phyloP scores from a whole-genome alignment of 257 asterid genomes.

The Solanum verrucosum region DNA sequence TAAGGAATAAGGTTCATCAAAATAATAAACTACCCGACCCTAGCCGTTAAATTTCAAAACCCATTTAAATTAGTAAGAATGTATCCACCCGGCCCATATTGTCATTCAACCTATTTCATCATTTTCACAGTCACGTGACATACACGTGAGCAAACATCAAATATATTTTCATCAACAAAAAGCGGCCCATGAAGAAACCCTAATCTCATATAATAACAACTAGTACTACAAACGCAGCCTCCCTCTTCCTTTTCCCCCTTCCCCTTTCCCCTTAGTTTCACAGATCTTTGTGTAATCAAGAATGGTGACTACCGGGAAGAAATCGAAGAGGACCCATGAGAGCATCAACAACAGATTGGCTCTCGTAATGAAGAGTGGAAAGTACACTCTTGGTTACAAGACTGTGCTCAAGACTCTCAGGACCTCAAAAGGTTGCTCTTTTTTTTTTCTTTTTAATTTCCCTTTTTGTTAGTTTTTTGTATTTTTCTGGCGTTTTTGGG shows the following conservation, averaged over 20 bases:
- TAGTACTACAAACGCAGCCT: background rate
- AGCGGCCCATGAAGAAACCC: background rate
- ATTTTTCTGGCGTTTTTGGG: background rate
- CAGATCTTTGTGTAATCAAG: background rate
- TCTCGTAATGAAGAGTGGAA: slow-evolving; percentile 86
- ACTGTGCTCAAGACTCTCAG: slow-evolving; percentile 75
- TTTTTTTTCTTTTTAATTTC: background rate
- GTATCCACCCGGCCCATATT: background rate
- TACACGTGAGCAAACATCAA: background rate
- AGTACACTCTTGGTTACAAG: slow-evolving; percentile 77
- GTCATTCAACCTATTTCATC: background rate
- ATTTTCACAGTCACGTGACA: background rate
- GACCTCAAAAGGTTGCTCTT: slow-evolving; percentile 48
- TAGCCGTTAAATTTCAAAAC: too few species aligned
- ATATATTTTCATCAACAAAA: background rate
- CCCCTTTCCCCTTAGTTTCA: slow-evolving; percentile 9
- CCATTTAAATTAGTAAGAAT: accelerated
- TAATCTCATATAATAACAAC: background rate
- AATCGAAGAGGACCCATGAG: slow-evolving; percentile 73
- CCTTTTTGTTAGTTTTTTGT: background rate
- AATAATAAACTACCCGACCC: too few species aligned
- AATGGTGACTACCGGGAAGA: background rate
- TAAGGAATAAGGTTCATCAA: too few species aligned
- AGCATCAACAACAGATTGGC: slow-evolving; percentile 67
- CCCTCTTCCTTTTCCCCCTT: background rate